Conservation (phyloP, 1,139 yeast species). For the Pichia kudriavzevii region DNA sequence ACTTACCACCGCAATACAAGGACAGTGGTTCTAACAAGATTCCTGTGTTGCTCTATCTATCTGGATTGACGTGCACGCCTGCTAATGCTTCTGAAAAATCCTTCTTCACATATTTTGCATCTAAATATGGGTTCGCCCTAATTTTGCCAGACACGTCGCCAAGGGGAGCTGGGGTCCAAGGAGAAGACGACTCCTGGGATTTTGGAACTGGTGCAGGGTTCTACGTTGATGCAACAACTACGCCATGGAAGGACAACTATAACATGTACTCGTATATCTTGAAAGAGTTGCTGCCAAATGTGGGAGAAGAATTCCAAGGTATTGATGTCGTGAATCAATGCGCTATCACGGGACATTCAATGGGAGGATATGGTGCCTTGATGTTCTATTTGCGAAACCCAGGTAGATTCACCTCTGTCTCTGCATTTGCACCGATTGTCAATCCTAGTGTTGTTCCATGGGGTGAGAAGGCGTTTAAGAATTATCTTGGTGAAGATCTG, state of each 20-base stretch:
- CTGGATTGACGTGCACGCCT: slow-evolving; percentile 92
- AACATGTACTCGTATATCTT: slow-evolving; percentile 82
- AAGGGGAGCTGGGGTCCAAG: slow-evolving; percentile 75
- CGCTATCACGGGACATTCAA: slow-evolving; percentile 88
- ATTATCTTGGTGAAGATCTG: slow-evolving; percentile 62
- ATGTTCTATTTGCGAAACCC: slow-evolving; percentile 70
- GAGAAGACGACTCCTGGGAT: slow-evolving; percentile 81
- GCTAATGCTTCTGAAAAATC: slow-evolving; percentile 95
- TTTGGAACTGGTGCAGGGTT: slow-evolving; percentile 96
- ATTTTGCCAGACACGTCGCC: slow-evolving; percentile 98
- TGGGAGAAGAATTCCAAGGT: slow-evolving; percentile 39
- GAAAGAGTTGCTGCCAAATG: slow-evolving; percentile 53
- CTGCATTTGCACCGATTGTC: slow-evolving; percentile 87
- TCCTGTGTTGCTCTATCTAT: slow-evolving; percentile 74
- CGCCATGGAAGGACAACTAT: slow-evolving; percentile 66
- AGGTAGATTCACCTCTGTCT: slow-evolving; percentile 67
- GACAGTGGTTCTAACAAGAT: slow-evolving; percentile 24
- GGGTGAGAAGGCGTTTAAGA: slow-evolving; percentile 79
- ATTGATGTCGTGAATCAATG: slow-evolving; percentile 49
- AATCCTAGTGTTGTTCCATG: slow-evolving; percentile 75
- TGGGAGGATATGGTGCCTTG: slow-evolving; percentile 97
- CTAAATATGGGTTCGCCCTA: slow-evolving; percentile 74
- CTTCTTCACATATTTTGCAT: slow-evolving; percentile 74
- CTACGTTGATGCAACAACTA: slow-evolving; percentile 74
- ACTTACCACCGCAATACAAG: slow-evolving; percentile 53